phyloP scores from a whole-genome alignment of 2,329 filamentous ascomycete species.

The Ascochyta koolunga region DNA sequence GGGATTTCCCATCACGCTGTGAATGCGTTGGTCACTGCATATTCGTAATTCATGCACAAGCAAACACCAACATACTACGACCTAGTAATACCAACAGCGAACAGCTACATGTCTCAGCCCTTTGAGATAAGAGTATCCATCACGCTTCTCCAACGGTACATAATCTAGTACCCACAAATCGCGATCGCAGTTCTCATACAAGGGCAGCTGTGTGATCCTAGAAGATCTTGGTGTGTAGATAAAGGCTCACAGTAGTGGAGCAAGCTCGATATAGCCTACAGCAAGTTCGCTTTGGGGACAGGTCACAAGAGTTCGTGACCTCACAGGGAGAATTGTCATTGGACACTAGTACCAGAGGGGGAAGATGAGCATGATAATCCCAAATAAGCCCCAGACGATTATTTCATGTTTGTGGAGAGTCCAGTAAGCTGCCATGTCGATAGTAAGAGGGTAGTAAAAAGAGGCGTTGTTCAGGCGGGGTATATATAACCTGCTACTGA shows the following conservation, averaged over 20 bases:
- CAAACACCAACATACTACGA: background rate
- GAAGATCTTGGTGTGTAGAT: background rate
- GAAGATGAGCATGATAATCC: background rate
- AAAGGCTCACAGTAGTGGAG: background rate
- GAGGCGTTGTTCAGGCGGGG: background rate
- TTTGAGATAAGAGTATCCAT: constrained; percentile 1
- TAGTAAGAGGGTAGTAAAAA: background rate
- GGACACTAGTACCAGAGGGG: background rate
- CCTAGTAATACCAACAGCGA: background rate
- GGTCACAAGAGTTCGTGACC: background rate
- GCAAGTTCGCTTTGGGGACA: background rate
- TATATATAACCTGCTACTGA: background rate
- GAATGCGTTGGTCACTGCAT: background rate
- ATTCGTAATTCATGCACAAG: background rate
- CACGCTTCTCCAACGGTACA: background rate
- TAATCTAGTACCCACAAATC: background rate
- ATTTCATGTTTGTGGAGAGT: background rate
- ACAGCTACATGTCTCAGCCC: background rate
- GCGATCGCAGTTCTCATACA: background rate
- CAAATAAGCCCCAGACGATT: background rate
- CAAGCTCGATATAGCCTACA: background rate
- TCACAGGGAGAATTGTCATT: background rate
- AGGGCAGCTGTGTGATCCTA: background rate
- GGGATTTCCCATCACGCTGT: background rate
- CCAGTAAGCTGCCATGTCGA: background rate